Conservation (phyloP, 2,329 filamentous ascomycete genomes). For the Neopestalotiopsis rosae region DNA sequence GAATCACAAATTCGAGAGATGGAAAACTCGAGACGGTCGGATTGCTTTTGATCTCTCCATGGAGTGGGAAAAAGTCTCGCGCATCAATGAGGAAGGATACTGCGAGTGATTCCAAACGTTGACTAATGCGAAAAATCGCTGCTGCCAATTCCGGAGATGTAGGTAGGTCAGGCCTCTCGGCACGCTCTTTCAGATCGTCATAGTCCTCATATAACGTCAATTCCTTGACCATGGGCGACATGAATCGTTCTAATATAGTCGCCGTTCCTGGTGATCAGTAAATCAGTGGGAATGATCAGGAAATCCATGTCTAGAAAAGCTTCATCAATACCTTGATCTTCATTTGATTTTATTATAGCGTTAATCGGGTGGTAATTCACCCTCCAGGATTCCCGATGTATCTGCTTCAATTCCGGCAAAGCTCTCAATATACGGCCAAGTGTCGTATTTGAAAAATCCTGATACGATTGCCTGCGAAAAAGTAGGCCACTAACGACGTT, state of each 20-base stretch:
- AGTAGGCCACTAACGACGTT: not conserved
- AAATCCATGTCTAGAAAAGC: too few relatives aligned
- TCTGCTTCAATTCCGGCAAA: not conserved
- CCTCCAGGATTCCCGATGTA: not conserved
- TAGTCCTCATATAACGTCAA: conserved; percentile 4
- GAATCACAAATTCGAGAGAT: not conserved
- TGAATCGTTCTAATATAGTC: not conserved
- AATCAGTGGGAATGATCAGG: not conserved
- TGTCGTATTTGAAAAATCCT: not conserved
- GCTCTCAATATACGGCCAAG: not conserved
- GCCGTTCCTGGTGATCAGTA: not conserved
- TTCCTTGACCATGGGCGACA: not conserved
- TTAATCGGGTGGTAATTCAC: too few relatives aligned
- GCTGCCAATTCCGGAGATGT: not conserved
- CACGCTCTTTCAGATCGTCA: not conserved
- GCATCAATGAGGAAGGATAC: not conserved
- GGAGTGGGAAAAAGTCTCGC: not conserved
- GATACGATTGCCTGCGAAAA: not conserved
- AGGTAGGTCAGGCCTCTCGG: not conserved
- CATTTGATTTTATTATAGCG: too few relatives aligned
- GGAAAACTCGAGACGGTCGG: not conserved
- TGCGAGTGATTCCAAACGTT: not conserved
- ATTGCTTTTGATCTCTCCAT: not conserved
- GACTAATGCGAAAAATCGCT: not conserved
- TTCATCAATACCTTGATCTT: too few relatives aligned